Percentiles rank a stretch among this genome's conserved stretches.
Evolutionary conservation across 495 filamentous ascomycete genomes (phyloP).

Genomic region (Cryomyces antarcticus): DNA sequence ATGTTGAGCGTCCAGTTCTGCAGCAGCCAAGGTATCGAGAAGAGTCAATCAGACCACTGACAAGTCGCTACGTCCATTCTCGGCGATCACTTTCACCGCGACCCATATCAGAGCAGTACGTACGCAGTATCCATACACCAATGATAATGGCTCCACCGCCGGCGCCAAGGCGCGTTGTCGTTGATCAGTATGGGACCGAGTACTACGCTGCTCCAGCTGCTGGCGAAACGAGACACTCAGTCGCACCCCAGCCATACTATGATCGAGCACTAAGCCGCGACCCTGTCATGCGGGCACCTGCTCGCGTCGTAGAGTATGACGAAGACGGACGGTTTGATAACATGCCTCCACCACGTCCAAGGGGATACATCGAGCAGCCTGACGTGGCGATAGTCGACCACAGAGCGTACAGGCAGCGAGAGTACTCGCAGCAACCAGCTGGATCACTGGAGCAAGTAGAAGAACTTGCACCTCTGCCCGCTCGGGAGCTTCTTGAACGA

Average conservation of each 20-base stretch:
- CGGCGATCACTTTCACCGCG: constrained; percentile 41
- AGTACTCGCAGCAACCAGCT: constrained; percentile 24
- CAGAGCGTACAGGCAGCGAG: constrained; percentile 30
- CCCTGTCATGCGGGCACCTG: constrained; percentile 4
- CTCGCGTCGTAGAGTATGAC: constrained; percentile 6
- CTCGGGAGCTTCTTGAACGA: constrained; percentile 5
- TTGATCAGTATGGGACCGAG: constrained; percentile 19
- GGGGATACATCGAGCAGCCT: constrained; percentile 30
- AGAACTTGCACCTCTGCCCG: constrained; percentile 1
- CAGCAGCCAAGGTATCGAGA: constrained; percentile 37
- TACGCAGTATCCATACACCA: constrained; percentile 8
- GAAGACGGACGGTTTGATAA: constrained; percentile 15
- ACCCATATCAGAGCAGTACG: constrained; percentile 14
- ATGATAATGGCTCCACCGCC: constrained; percentile 11
- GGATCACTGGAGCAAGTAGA: constrained; percentile 21
- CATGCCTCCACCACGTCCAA: constrained; percentile 18
- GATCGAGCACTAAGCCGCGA: constrained; percentile 13
- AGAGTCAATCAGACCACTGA: constrained; percentile 19
- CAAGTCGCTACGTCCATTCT: constrained; percentile 23
- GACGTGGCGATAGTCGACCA: constrained; percentile 26
- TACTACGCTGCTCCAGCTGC: constrained; percentile 13
- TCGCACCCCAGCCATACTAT: constrained; percentile 13
- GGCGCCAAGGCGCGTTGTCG: constrained; percentile 12
- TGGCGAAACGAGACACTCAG: constrained; percentile 9
- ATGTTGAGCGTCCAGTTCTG: constrained; percentile 28